Base-by-base conservation (phyloP, 2,329 filamentous ascomycete genomes). In the Canariomyces notabilis region DNA sequence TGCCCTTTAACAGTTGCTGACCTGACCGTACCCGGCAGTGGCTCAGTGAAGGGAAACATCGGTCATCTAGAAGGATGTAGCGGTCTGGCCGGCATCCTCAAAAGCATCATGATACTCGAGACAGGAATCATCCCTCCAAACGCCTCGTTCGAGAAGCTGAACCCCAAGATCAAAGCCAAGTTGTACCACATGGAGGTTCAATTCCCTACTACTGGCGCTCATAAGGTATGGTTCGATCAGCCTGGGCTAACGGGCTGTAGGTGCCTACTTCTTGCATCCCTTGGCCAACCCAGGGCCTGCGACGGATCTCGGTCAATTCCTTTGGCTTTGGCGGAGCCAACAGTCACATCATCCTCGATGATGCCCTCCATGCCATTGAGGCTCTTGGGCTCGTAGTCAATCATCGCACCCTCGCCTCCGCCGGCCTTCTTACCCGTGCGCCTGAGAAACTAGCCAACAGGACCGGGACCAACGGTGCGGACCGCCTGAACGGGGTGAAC, bases 281-380 rank as follows among this genome's bases (percentile, higher is more conserved):
- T 49, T 54, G 53, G 53, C 52, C 52, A 1, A 29, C 37, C 4
- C 2, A 8, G 3, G 48, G 48, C 21, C n/a, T 49, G 8, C 51
- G 55, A 2, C 51, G 60, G 19, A 56, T 50, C 8, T 51, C 44
- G 36, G 50, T 65, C 22, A 63, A 63, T 44, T 53, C 48, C 20
- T 66, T 64, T 40, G 63, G 64, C 6, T 63, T 52, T 45, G 62
- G 61, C 3, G 61, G 63, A 2, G 51, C 59, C 15, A 64, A 65
- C 23, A 55, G 46, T 2, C 61, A 64, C 36, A 46, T 55, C n/a
- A 53, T 63, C 14, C 29, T 64, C 6, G 55, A 60, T 39, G 50
- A 44, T 22, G 46, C 44, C 21, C 32, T 26, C n/a, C 33, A 38
- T 33, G 39, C 33, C 16, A 8, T 29, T 9, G 9, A 29, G 3